Evolutionary conservation across 2,329 filamentous ascomycete genomes (phyloP), one percentile per base, ranked within the genome.

Genomic region (Xylariaceae sp.): DNA sequence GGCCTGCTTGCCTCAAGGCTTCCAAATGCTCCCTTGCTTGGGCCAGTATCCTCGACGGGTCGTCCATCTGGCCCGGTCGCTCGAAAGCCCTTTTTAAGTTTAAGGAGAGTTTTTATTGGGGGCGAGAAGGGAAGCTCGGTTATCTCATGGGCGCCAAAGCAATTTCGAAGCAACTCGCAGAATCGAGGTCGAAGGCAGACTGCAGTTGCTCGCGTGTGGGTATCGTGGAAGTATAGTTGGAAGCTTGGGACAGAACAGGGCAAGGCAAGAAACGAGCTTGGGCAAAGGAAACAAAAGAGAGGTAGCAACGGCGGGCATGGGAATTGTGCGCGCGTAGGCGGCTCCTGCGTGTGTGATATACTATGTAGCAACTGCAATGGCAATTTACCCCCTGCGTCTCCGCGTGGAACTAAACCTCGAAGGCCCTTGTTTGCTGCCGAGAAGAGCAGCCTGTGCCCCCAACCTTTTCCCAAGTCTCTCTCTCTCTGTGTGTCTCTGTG

Each of bases 1-100:
- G 53, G 32, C 59, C 59, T n/a, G 57, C 54, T 42, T 62, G 55
- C 44, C 61, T 61, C 36, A 62, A 46, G 45, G 59, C 59, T 42
- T 61, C 58, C 39, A 62, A 52, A 38, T 60, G 57, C 42, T 58
- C 48, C 46, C 58, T 55, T 39, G 57, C 59, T 47, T 59, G 54
- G 33, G 55, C 59, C 32, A 61, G 34, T 44, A 58, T 58, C 44
- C 56, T 52, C 44, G 57, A 59, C 19, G 57, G 55, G 46, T 61
- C 53, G 41, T 57, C 56, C 55, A 59, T 59, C 49, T 49, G 16
- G 43, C 33, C 40, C 30, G 30, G 36, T 26, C 17, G 28, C 19
- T 44, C 33, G 31, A 12, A n/a, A 3, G 9, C 30, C 28, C 9
- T 29, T 9, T 9, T n/a, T 29, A 29, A 29, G n/a, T 9, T 9